Conservation (phyloP, 805 yeast genomes). For the Candida sphagnicola region DNA sequence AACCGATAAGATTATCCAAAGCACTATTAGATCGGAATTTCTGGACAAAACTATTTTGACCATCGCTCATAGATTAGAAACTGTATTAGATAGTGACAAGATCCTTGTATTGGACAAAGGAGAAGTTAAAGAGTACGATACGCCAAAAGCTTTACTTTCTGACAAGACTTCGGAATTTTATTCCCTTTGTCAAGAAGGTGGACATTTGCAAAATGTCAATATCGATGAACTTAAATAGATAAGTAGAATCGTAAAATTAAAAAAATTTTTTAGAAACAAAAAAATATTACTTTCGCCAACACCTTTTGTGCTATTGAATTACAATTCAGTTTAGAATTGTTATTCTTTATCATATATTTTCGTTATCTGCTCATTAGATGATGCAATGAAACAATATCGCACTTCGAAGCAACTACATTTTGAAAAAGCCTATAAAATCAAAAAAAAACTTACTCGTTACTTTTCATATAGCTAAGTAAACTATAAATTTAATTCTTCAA, state of each 20-base stretch:
- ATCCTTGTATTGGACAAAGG: slow-evolving; percentile 36
- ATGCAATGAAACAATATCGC: no score
- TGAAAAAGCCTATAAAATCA: no score
- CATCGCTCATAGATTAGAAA: slow-evolving; percentile 39
- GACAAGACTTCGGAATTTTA: slow-evolving; percentile 26
- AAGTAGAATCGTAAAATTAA: no score
- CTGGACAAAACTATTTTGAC: slow-evolving; percentile 36
- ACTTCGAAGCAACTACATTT: no score
- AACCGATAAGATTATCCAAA: slow-evolving; percentile 31
- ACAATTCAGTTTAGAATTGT: no score
- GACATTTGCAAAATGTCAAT: slow-evolving; percentile 10
- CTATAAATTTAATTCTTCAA: no score
- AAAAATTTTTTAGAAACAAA: background rate
- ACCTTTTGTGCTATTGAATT: no score
- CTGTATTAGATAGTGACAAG: slow-evolving; percentile 37
- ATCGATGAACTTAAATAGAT: slow-evolving; percentile 2
- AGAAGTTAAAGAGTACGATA: slow-evolving; percentile 31
- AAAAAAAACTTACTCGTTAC: no score
- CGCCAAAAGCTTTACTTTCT: slow-evolving; percentile 26
- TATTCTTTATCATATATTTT: no score
- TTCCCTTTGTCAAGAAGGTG: slow-evolving; percentile 37
- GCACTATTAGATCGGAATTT: slow-evolving; percentile 33
- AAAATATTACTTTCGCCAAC: no score
- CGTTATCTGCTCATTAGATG: no score
- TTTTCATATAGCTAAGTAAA: no score